Conservation (phyloP, 805 yeast genomes). For the Kodamaea lidongshanica region DNA sequence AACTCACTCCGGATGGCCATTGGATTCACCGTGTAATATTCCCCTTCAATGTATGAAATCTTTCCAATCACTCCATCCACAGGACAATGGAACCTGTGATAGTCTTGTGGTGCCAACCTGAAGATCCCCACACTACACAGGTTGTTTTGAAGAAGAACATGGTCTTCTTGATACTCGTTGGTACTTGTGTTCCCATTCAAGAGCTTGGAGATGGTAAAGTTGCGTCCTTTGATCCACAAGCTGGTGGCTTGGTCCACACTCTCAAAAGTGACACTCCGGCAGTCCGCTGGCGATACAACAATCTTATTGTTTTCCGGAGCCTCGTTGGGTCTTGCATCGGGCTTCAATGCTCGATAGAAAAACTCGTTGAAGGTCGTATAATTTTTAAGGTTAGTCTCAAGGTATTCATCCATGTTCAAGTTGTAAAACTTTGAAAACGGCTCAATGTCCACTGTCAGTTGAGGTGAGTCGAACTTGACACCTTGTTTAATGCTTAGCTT, state of each 20-base stretch:
- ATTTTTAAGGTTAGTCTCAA: slow-evolving; percentile 38
- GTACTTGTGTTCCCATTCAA: slow-evolving; percentile 41
- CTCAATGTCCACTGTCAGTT: slow-evolving; percentile 59
- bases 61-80: slow-evolving; percentile 68
- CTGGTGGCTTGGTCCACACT: slow-evolving; percentile 55
- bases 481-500: slow-evolving; percentile 79
- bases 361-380: slow-evolving; percentile 81
- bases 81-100: slow-evolving; percentile 88
- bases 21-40: slow-evolving; percentile 93
- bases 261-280: slow-evolving; percentile 68
- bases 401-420: slow-evolving; percentile 69
- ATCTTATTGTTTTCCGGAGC: slow-evolving; percentile 43
- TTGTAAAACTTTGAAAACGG: slow-evolving; percentile 79
- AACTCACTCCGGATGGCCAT: slow-evolving; percentile 88
- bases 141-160: slow-evolving; percentile 25
- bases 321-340: slow-evolving; percentile 67
- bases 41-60: slow-evolving; percentile 71
- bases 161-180: slow-evolving; percentile 36
- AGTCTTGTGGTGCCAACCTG: slow-evolving; percentile 94
- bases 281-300: slow-evolving; percentile 79
- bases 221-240: slow-evolving; percentile 86
- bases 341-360: slow-evolving; percentile 71
- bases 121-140: slow-evolving; percentile 69
- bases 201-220: slow-evolving; percentile 61
- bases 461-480: slow-evolving; percentile 65